A percentile compares a stretch with the other conserved stretches of the same genome.
Conservation (phyloP, 225 moss, liverwort and hornwort genomes). For the Pseudoscleropodium purum region DNA sequence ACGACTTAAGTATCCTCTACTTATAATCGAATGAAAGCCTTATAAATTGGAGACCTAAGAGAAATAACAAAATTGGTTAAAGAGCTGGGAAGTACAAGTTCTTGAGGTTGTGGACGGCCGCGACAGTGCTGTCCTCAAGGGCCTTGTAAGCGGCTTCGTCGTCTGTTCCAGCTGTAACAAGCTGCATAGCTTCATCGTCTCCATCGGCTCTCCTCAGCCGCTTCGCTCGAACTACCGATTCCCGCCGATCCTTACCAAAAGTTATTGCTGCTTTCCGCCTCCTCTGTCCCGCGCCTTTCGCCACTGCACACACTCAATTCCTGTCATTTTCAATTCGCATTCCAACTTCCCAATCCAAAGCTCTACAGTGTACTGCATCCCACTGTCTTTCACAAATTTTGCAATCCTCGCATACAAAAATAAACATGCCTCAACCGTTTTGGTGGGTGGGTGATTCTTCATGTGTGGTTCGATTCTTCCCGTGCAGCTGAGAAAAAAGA, state of each 20-base stretch:
- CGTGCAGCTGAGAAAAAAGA: not conserved
- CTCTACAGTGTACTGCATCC: not conserved
- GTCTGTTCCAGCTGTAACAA: conserved; percentile 32
- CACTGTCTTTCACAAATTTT: not conserved
- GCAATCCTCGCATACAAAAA: not conserved
- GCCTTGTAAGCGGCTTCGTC: conserved; percentile 49
- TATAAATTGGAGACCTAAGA: not conserved
- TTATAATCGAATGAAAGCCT: not conserved
- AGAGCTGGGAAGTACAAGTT: conserved; percentile 32
- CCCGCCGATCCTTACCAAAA: conserved; percentile 87
- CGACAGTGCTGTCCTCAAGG: conserved; percentile 54
- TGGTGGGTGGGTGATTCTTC: not conserved
- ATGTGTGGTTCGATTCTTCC: not conserved
- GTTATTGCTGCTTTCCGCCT: conserved; percentile 81
- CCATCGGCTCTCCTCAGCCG: conserved; percentile 72
- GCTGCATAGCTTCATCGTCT: conserved; percentile 20
- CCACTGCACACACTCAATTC: conserved; percentile 46
- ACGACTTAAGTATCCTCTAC: not conserved
- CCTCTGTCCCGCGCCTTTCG: conserved; percentile 70
- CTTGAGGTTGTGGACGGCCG: conserved; percentile 62
- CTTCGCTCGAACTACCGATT: conserved; percentile 86
- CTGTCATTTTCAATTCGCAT: not conserved
- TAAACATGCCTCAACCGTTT: not conserved
- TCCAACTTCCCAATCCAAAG: not conserved
- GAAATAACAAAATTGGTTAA: not conserved